Conservation (phyloP, 805 yeast species). For the Lipomyces spencermartinsiae region DNA sequence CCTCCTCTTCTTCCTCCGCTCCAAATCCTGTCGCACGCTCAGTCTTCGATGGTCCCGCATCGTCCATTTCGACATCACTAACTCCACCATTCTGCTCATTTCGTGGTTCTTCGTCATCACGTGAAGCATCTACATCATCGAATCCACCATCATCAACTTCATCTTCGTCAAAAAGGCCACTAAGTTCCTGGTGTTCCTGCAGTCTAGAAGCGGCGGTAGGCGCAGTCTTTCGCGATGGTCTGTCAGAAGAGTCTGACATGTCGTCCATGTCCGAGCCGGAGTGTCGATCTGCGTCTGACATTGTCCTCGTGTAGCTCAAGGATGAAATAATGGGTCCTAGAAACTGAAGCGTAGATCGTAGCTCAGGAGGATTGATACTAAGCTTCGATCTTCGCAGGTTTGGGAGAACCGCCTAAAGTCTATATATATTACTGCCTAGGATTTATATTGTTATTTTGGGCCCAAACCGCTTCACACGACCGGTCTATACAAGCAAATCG, state of each 20-base stretch:
- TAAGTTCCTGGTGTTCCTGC: slow-evolving; percentile 22
- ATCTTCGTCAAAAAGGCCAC: slow-evolving; percentile 40
- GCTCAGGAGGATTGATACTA: neutral
- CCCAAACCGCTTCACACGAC: too few species aligned
- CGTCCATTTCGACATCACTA: slow-evolving; percentile 35
- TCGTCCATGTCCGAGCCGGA: neutral
- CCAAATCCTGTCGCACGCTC: slow-evolving; percentile 11
- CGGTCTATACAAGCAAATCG: too few species aligned
- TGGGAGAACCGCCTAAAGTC: too few species aligned
- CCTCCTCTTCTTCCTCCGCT: slow-evolving; percentile 33
- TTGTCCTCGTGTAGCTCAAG: neutral
- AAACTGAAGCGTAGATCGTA: neutral
- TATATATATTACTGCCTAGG: too few species aligned
- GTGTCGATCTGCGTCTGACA: neutral
- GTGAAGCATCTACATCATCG: slow-evolving; percentile 24
- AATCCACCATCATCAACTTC: slow-evolving; percentile 25
- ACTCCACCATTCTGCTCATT: slow-evolving; percentile 21
- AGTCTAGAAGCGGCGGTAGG: neutral
- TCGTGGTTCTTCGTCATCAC: slow-evolving; percentile 23
- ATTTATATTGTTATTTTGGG: too few species aligned
- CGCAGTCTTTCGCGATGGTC: neutral
- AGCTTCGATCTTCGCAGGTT: too few species aligned
- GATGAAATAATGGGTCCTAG: neutral
- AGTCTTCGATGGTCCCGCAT: slow-evolving; percentile 13
- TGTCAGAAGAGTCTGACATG: neutral